These are phyloP conservation scores for Fusarium globosum DNA, from an alignment of 2,329 filamentous ascomycete genomes.

Conservation along the genomic window DNA sequence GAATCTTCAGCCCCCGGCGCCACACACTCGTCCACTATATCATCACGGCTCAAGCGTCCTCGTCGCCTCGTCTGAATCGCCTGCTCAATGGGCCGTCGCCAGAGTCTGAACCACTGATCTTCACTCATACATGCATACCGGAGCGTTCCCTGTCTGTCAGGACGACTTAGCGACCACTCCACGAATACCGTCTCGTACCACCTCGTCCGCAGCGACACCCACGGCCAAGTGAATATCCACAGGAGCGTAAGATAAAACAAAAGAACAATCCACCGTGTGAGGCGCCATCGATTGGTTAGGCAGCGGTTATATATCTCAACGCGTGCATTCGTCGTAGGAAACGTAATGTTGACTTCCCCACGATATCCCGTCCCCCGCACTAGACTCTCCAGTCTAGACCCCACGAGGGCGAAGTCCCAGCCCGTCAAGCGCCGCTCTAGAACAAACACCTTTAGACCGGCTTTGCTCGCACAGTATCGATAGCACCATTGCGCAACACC, in stretches of 20 bases:
- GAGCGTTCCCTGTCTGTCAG: conserved; percentile 49
- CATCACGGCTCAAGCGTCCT: conserved; percentile 65
- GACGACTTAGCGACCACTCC: conserved; percentile 62
- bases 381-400: conserved; percentile 63
- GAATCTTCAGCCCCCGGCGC: conserved; percentile 54
- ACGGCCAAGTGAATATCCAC: conserved; percentile 78
- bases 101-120: conserved; percentile 71
- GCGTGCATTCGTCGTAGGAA: conserved; percentile 66
- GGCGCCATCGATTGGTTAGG: conserved; percentile 72
- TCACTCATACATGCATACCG: conserved; percentile 66
- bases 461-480: conserved; percentile 69
- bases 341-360: conserved; percentile 67
- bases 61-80: conserved; percentile 69
- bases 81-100: conserved; percentile 68
- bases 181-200: conserved; percentile 72
- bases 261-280: conserved; percentile 71
- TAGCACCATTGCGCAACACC: conserved; percentile 72
- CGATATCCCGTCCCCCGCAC: conserved; percentile 75
- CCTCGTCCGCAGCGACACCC: conserved; percentile 74
- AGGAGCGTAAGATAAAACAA: conserved; percentile 74
- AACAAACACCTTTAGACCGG: conserved; percentile 67
- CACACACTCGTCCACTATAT: conserved; percentile 58
- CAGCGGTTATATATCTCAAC: conserved; percentile 74
- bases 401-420: conserved; percentile 67
- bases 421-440: conserved; percentile 66